A percentile compares a stretch with the other conserved stretches of the same genome.
Evolutionary conservation across 768 basidiomycete species (phyloP).

Genomic region (Boletus patriciae): DNA sequence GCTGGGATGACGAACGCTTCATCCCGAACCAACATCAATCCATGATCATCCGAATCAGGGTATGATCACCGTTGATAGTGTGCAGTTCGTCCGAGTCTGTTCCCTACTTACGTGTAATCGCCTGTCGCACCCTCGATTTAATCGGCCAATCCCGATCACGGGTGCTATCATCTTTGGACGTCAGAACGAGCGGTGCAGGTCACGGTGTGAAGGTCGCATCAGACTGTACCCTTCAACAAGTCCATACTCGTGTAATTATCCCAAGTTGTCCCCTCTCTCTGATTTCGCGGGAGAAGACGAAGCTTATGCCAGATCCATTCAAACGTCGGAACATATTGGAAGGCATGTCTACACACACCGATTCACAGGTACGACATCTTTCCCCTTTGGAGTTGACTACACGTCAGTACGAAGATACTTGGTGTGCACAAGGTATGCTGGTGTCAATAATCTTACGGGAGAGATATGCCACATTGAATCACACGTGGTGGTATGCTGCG

Average conservation of each 20-base stretch:
- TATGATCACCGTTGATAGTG: slow-evolving; percentile 1
- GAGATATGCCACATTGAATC: neutral
- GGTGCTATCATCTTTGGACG: slow-evolving; percentile 1
- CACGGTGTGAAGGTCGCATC: slow-evolving; percentile 1
- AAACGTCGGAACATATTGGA: slow-evolving; percentile 15
- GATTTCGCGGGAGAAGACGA: slow-evolving; percentile 30
- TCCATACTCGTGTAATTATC: neutral
- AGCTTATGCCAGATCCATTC: slow-evolving; percentile 16
- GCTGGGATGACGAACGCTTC: neutral
- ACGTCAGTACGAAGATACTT: slow-evolving; percentile 8
- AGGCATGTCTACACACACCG: slow-evolving; percentile 1
- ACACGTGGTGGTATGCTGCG: neutral
- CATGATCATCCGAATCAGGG: neutral
- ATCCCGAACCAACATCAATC: neutral
- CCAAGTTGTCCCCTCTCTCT: neutral
- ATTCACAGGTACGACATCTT: slow-evolving; percentile 11
- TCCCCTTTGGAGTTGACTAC: slow-evolving; percentile 1
- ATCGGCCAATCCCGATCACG: neutral
- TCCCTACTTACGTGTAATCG: slow-evolving; percentile 1
- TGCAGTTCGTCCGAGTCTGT: neutral
- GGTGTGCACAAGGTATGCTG: neutral
- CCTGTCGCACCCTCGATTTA: neutral
- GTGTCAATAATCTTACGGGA: slow-evolving; percentile 15
- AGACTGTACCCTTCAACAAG: neutral
- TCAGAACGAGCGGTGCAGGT: neutral